Evolutionary conservation across 345 rosid species (phyloP), one percentile per base, ranked within the genome.

Genomic region (Cardamine resedifolia): DNA sequence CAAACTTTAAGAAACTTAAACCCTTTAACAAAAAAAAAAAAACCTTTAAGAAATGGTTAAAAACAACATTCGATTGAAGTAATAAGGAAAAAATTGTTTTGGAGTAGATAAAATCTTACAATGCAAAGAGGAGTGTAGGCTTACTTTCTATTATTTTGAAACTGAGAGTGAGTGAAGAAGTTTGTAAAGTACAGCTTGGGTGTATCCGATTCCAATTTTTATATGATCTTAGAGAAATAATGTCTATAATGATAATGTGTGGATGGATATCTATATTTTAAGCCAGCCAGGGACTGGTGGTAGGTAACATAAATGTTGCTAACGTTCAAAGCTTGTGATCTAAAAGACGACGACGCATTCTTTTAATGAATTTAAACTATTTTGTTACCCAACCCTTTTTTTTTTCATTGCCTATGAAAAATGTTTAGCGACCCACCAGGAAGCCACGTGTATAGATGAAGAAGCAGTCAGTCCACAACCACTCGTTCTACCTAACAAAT

Each of bases 241-340:
- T 56, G n/a, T 55, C 3, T 43, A 6, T 15, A 19, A 57, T 16
- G 52, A 4, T 23, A 20, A 58, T 18, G 60, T 27, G 3, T 31
- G 59, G 36, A 36, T 58, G 78, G 60, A 50, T 28, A 21, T 58
- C 36, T 11, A 1, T 74, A 39, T 67, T 66, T 74, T 10, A 20
- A 39, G 73, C 12, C 7, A 39, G 73, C 12, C 7, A 58, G 47
- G 21, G 6, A 21, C 18, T 62, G 76, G 80, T 77, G 77, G 80
- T 77, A 71, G 80, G 80, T 77, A 65, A 27, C 64, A 21, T 27
- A 36, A 36, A 20, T 36, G 18, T 36, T 69, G 80, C 73, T 58
- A 71, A 77, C 72, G 73, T 77, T 77, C 76, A 71, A 77, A 77
- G 80, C 44, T 58, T 77, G 77, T 77, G 80, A 70, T 57, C 64